phyloP scores from a whole-genome alignment of 352 stramenopile species.

The Globisporangium ultimum region DNA sequence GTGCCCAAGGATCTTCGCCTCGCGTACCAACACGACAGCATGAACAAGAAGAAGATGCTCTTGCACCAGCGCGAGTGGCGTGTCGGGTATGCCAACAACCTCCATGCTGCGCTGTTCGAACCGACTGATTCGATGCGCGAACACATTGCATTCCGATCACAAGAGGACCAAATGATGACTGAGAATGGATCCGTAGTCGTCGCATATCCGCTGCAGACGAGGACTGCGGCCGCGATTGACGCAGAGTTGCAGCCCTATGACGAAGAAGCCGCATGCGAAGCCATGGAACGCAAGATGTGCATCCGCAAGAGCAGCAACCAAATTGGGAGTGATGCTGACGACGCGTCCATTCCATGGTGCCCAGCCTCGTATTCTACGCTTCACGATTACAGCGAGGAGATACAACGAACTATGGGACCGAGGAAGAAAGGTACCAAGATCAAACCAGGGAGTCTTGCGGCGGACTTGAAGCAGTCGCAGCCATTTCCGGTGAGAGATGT shows the following conservation, averaged over 20 bases:
- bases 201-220: constrained; percentile 25
- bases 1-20: constrained; percentile 32
- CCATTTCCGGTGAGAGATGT: constrained; percentile 25
- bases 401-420: no score
- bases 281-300: constrained; percentile 18
- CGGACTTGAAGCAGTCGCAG: constrained; percentile 17
- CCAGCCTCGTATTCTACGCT: constrained; percentile 29
- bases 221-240: constrained; percentile 7
- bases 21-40: constrained; percentile 6
- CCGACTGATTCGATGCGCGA: constrained; percentile 37
- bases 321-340: background rate
- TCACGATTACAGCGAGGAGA: constrained; percentile 3
- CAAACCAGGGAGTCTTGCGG: constrained; percentile 6
- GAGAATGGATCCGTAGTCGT: constrained; percentile 9
- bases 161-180: constrained; percentile 13
- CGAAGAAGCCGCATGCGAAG: constrained; percentile 14
- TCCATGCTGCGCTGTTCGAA: constrained; percentile 33
- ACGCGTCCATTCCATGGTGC: constrained; percentile 27
- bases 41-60: background rate
- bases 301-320: background rate
- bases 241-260: constrained; percentile 19
- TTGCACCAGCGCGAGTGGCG: constrained; percentile 32
- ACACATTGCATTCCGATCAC: constrained; percentile 11
- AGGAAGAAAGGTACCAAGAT: constrained; percentile 12
- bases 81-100: constrained; percentile 45